Percentiles rank a stretch among this genome's conserved stretches.
phyloP scores from a whole-genome alignment of 2,329 filamentous ascomycete species.

The Sclerotinia borealis region DNA sequence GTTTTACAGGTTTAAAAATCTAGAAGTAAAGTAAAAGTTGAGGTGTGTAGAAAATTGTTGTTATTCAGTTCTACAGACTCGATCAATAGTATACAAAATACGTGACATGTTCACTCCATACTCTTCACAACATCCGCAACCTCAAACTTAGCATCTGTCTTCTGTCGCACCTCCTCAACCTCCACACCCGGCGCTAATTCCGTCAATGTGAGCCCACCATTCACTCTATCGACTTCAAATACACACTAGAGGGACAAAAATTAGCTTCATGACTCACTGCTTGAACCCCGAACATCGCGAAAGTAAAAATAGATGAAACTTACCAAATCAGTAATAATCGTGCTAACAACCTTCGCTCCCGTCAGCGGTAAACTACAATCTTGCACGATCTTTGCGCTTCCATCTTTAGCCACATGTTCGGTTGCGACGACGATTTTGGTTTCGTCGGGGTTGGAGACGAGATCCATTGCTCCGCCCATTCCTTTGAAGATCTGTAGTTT shows the following conservation, averaged over 20 bases:
- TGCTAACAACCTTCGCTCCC: constrained; percentile 59
- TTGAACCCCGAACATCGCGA: not conserved
- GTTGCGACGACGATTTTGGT: constrained; percentile 68
- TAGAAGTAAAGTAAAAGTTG: too few species aligned
- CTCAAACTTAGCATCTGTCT: constrained; percentile 63
- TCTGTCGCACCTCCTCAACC: constrained; percentile 61
- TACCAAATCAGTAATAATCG: constrained; percentile 68
- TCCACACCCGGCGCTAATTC: constrained; percentile 64
- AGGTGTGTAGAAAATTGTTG: too few species aligned
- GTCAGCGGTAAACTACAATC: constrained; percentile 59
- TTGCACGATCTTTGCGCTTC: constrained; percentile 60
- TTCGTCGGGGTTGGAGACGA: constrained; percentile 62
- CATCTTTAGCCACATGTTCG: constrained; percentile 63
- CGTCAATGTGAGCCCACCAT: constrained; percentile 58
- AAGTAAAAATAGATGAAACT: constrained; percentile 26
- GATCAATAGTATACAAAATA: too few species aligned
- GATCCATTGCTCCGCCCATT: constrained; percentile 73
- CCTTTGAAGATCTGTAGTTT: constrained; percentile 55
- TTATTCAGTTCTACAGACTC: too few species aligned
- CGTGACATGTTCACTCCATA: constrained; percentile 36
- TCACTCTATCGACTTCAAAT: constrained; percentile 59
- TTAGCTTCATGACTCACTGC: not conserved
- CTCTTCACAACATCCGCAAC: constrained; percentile 53
- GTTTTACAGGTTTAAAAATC: too few species aligned
- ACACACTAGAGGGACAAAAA: constrained; percentile 47